phyloP scores from a whole-genome alignment of 176 grass and related monocot species.

The Dendrocalamus sinicus region DNA sequence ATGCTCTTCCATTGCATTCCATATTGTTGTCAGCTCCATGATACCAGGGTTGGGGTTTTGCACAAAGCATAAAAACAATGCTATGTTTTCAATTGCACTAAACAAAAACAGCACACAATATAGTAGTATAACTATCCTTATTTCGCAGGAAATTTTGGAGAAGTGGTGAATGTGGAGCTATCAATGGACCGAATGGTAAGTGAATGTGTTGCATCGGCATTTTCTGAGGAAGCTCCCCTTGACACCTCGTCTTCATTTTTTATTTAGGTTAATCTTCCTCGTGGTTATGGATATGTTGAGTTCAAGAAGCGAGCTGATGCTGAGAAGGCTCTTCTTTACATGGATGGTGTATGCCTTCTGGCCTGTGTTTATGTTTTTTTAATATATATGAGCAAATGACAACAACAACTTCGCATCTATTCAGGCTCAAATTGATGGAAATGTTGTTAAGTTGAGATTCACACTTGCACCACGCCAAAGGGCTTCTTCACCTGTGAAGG shows the following conservation, averaged over 20 bases:
- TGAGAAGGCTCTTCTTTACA: conserved; percentile 99
- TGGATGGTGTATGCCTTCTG: conserved; percentile 88
- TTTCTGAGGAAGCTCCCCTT: conserved; percentile 15
- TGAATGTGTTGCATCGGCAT: conserved; percentile 20
- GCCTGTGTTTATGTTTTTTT: neutral
- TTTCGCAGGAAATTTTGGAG: conserved; percentile 81
- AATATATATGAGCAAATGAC: neutral
- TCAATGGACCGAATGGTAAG: conserved; percentile 91
- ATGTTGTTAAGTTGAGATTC: conserved; percentile 85
- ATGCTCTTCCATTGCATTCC: neutral
- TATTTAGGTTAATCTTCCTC: conserved; percentile 97
- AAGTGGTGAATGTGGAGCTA: conserved; percentile 93
- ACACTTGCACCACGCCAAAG: conserved; percentile 84
- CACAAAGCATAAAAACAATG: neutral
- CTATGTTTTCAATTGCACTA: neutral
- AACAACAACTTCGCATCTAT: conserved; percentile 1
- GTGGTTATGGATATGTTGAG: conserved; percentile 98
- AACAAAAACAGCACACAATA: neutral
- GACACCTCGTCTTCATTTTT: conserved; percentile 12
- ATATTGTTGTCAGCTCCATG: neutral
- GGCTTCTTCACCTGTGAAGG: conserved; percentile 67
- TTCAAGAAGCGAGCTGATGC: conserved; percentile 94
- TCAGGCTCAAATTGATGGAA: conserved; percentile 98
- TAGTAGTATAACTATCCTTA: conserved; percentile 20
- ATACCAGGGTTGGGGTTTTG: neutral